Conservation (phyloP, 73 alveolate genomes). For the Paramecium sonneborni region DNA sequence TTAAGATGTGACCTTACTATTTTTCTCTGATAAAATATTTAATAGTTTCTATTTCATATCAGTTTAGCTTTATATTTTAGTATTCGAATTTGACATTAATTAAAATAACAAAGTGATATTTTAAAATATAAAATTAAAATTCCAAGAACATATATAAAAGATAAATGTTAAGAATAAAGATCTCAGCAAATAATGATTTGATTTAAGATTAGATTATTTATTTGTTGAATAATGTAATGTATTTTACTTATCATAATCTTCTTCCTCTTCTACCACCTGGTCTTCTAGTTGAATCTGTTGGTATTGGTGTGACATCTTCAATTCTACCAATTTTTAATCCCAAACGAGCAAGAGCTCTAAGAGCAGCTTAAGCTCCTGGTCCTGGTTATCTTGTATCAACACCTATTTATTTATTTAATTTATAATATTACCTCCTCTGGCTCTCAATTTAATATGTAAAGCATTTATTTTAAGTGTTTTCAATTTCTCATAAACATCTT, state of each 20-base stretch:
- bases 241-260: conserved; percentile 83
- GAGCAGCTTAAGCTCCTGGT: conserved; percentile 99
- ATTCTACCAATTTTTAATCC: conserved; percentile 99
- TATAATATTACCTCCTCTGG: conserved; percentile 91
- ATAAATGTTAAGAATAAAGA: no score
- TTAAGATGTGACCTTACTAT: neutral
- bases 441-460: conserved; percentile 97
- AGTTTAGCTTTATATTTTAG: neutral
- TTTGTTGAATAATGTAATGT: conserved; percentile 11
- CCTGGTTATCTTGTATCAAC: conserved; percentile 89
- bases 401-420: neutral
- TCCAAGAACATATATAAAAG: no score
- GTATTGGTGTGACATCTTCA: conserved; percentile 99
- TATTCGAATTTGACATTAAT: neutral
- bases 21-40: neutral
- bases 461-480: conserved; percentile 94
- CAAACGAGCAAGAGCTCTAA: conserved; percentile 99
- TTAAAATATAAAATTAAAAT: no score
- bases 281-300: conserved; percentile 99
- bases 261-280: conserved; percentile 99
- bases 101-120: no score
- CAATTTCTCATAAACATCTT: conserved; percentile 92
- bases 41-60: conserved; percentile 20
- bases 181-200: no score
- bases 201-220: no score